phyloP scores from a whole-genome alignment of 2,329 filamentous ascomycete genomes.

The Fusarium sp. region DNA sequence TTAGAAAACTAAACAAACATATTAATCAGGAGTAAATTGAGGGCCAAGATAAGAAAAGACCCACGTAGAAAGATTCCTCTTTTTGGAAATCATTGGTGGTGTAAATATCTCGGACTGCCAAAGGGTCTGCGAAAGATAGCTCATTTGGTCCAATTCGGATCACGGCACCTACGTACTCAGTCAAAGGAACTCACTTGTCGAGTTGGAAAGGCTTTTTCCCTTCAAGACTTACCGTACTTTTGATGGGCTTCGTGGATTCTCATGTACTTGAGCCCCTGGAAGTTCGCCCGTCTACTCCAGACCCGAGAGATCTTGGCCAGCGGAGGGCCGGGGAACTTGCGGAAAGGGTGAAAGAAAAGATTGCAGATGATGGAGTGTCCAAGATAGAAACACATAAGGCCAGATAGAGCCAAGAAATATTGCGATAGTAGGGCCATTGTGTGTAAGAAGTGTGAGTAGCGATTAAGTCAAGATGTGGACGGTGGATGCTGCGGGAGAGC shows the following conservation, averaged over 20 bases:
- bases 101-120: not conserved
- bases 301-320: conserved; percentile 5
- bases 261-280: not conserved
- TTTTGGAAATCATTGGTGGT: not conserved
- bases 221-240: not conserved
- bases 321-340: not conserved
- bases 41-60: not conserved
- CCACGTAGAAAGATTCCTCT: conserved; percentile 2
- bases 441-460: not conserved
- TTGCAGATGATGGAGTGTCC: not conserved
- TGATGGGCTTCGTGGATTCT: conserved; percentile 5
- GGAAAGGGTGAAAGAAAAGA: not conserved
- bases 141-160: conserved; percentile 7
- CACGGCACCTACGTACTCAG: not conserved
- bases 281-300: conserved; percentile 2
- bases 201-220: too few species aligned
- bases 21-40: too few species aligned
- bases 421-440: not conserved
- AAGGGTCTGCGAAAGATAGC: conserved; percentile 3
- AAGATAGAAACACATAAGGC: not conserved
- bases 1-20: not conserved
- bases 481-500: too few species aligned
- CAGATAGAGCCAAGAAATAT: not conserved
- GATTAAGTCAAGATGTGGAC: too few species aligned
- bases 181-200: too few species aligned